These are phyloP conservation scores for Aspergillus eucalypticola DNA, from an alignment of 2,329 filamentous ascomycete species.

Conservation along the genomic window DNA sequence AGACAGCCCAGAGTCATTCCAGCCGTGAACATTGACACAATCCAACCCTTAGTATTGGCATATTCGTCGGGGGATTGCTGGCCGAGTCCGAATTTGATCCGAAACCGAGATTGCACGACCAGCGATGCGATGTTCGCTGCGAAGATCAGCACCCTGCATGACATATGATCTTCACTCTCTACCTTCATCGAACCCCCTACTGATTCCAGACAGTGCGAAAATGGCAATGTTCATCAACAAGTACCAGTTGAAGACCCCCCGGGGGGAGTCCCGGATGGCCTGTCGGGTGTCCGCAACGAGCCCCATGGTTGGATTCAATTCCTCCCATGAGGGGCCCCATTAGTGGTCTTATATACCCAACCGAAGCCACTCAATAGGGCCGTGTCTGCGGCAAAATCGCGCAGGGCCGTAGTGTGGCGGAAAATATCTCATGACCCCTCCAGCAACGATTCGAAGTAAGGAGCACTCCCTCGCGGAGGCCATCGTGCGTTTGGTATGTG, in stretches of 20 bases:
- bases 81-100: slow-evolving; percentile 17
- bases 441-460: background rate
- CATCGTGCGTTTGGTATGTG: background rate
- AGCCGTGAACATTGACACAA: slow-evolving; percentile 24
- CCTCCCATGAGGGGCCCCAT: background rate
- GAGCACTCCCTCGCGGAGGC: background rate
- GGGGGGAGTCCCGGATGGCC: slow-evolving; percentile 21
- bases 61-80: slow-evolving; percentile 18
- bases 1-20: slow-evolving; percentile 23
- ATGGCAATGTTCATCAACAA: slow-evolving; percentile 22
- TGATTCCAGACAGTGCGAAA: slow-evolving; percentile 24
- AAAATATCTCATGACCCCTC: background rate
- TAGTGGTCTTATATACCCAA: background rate
- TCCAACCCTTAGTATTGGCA: slow-evolving; percentile 24
- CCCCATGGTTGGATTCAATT: slow-evolving; percentile 16
- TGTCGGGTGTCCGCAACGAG: slow-evolving; percentile 21
- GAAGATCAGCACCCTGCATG: background rate
- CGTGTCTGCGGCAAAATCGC: background rate
- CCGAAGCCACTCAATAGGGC: background rate
- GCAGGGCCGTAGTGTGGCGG: background rate
- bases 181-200: slow-evolving; percentile 27
- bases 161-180: background rate
- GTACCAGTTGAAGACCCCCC: slow-evolving; percentile 24
- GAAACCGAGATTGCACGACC: slow-evolving; percentile 21
- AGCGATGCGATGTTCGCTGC: slow-evolving; percentile 25